Conservation (phyloP, 352 stramenopile species). For the Elongisporangium senticosum region DNA sequence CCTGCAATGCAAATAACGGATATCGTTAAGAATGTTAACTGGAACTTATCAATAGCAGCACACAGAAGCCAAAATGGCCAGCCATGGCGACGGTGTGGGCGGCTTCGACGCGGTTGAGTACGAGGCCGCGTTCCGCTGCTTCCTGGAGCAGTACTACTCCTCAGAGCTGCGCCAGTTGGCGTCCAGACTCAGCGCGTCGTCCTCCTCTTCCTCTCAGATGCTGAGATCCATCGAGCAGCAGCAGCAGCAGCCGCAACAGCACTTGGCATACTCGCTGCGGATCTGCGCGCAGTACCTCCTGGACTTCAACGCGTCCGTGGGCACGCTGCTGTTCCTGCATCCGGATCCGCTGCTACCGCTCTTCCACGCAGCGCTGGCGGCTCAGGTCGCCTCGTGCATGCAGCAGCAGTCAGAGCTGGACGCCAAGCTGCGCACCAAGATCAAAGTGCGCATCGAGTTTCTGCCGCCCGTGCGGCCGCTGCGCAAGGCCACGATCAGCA, state of each 20-base stretch:
- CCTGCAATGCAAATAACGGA: too few species aligned
- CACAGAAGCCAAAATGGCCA: background rate
- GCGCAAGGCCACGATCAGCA: constrained; percentile 83
- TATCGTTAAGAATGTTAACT: too few species aligned
- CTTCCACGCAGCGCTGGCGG: constrained; percentile 77
- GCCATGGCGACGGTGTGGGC: background rate
- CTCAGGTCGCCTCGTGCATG: constrained; percentile 27
- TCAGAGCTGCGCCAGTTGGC: constrained; percentile 11
- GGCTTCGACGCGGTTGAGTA: constrained; percentile 15
- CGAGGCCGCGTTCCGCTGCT: constrained; percentile 21
- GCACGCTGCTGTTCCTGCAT: constrained; percentile 84
- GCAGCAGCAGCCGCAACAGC: constrained; percentile 12
- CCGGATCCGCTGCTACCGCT: constrained; percentile 85
- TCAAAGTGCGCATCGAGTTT: constrained; percentile 89
- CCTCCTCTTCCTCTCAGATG: constrained; percentile 1
- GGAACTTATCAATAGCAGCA: too few species aligned
- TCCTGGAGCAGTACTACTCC: constrained; percentile 22
- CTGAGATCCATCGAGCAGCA: background rate
- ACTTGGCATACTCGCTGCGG: constrained; percentile 42
- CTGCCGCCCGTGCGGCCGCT: constrained; percentile 84
- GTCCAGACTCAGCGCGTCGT: constrained; percentile 6
- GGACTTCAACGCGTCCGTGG: constrained; percentile 68
- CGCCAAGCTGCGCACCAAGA: constrained; percentile 27
- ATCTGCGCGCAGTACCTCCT: constrained; percentile 79
- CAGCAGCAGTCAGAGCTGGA: constrained; percentile 8